Conservation (phyloP, 2,329 filamentous ascomycete genomes). For the Epichloe aotearoae region DNA sequence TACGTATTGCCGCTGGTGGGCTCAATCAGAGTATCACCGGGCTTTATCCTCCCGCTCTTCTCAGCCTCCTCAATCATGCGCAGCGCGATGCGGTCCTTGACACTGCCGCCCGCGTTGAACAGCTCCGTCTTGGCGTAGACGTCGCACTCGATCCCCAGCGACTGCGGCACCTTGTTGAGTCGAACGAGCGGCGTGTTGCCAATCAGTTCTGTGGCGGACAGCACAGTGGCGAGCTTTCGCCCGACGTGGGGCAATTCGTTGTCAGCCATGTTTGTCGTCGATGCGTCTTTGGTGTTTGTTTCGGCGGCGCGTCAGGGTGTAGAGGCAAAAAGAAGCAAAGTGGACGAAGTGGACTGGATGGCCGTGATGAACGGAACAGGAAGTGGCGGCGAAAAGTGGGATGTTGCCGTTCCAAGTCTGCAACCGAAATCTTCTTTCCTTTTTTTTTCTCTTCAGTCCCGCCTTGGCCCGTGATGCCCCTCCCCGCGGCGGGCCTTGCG, state of each 20-base stretch:
- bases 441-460: too few species aligned
- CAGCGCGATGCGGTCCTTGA: slow-evolving; percentile 90
- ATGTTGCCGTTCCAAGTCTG: too few species aligned
- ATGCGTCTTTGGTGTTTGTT: not conserved
- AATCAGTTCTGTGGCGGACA: slow-evolving; percentile 73
- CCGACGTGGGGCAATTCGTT: slow-evolving; percentile 3
- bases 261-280: not conserved
- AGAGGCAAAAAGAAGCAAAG: not conserved
- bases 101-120: slow-evolving; percentile 86
- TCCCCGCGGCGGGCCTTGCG: too few species aligned
- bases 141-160: slow-evolving; percentile 74
- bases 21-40: slow-evolving; percentile 93
- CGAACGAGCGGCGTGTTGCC: slow-evolving; percentile 93
- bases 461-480: too few species aligned
- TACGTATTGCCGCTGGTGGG: slow-evolving; percentile 92
- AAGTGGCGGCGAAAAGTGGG: too few species aligned
- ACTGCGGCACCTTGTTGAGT: slow-evolving; percentile 85
- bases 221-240: slow-evolving; percentile 25
- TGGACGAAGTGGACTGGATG: not conserved
- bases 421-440: too few species aligned
- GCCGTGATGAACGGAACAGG: too few species aligned
- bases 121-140: slow-evolving; percentile 87
- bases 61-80: slow-evolving; percentile 98
- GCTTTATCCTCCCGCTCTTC: slow-evolving; percentile 82
- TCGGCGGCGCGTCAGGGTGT: not conserved